Percentiles rank a stretch among this genome's conserved stretches.
phyloP scores from a whole-genome alignment of 352 stramenopile genomes.

The Phytophthora meadii region DNA sequence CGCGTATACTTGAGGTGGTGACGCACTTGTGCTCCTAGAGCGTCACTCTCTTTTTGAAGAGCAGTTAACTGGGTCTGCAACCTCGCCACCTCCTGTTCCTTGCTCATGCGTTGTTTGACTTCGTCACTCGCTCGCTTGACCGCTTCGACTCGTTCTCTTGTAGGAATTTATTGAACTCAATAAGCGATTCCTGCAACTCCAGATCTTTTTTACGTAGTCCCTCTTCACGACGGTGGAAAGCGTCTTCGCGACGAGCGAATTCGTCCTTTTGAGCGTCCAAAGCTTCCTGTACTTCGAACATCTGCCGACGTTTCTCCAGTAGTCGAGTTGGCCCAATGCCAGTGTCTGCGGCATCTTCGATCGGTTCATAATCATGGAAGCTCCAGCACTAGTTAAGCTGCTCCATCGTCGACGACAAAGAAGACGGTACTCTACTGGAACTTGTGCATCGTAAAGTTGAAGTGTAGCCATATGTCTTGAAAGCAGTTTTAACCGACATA shows the following conservation, averaged over 20 bases:
- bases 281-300: slow-evolving; percentile 95
- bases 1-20: slow-evolving; percentile 89
- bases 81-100: slow-evolving; percentile 88
- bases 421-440: neutral
- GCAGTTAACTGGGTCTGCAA: slow-evolving; percentile 80
- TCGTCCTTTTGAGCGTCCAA: slow-evolving; percentile 95
- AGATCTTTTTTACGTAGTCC: slow-evolving; percentile 93
- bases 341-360: slow-evolving; percentile 88
- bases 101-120: slow-evolving; percentile 90
- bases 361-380: slow-evolving; percentile 76
- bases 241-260: slow-evolving; percentile 90
- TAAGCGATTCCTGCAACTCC: slow-evolving; percentile 95
- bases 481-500: no score
- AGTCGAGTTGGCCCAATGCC: slow-evolving; percentile 93
- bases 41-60: slow-evolving; percentile 74
- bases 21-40: slow-evolving; percentile 67
- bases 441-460: slow-evolving; percentile 29
- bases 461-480: slow-evolving; percentile 13
- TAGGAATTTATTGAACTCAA: slow-evolving; percentile 97
- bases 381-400: slow-evolving; percentile 64
- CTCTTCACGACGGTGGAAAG: slow-evolving; percentile 94
- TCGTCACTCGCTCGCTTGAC: slow-evolving; percentile 93
- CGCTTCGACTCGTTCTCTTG: slow-evolving; percentile 96
- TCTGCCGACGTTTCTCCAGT: slow-evolving; percentile 94
- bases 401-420: slow-evolving; percentile 45